Base-by-base conservation (phyloP, 2,329 filamentous ascomycete genomes). In the Arthroderma sp. region DNA sequence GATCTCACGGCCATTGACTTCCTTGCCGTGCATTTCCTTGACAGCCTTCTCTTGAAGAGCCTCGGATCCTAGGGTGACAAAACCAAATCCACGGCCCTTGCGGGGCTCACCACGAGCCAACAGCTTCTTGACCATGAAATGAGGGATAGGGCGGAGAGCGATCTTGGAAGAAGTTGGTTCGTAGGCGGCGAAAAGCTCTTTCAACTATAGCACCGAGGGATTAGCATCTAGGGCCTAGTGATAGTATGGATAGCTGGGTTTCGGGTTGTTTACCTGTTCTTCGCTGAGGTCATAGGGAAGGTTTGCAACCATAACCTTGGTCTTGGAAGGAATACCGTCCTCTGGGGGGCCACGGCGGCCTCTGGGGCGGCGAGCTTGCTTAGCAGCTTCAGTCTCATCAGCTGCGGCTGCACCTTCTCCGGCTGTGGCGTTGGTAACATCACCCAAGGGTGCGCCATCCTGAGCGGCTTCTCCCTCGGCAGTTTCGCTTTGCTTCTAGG, bases 51-150 rank as follows among this genome's bases (percentile, higher is more conserved):
- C 81, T 77, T 98, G 91, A 61, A 89, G 70, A 70, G 94, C 88
- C 75, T 98, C 89, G 11, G 86, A 93, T 52, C 83, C 83, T 51
- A 98, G 82, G 50, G 87, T 96, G 52, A 98, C 91, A 67, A 98
- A 98, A 55, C 91, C 91, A 66, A 98, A 98, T 55, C 91, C 91
- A 74, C 91, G 91, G 50, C 91, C 91, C 82, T 98, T 98, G 74
- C 91, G 91, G 59, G 89, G 82, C 74, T 98, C 91, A 63, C 88
- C 88, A 65, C 91, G 89, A 60, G 89, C 88, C 73, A 94, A 88
- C 51, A 98, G 86, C 79, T 98, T 98, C 83, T 95, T 95, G 72
- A 98, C 91, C 91, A 98, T 98, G 76, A 96, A 98, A 60, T 89
- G 88, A 57, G 91, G 91, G 56, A 98, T 98, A 43, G 91, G 91